Evolutionary conservation across 371 early-diverging fungal species (phyloP), one percentile per base, ranked within the genome.

Genomic region (Mortierella sp.): DNA sequence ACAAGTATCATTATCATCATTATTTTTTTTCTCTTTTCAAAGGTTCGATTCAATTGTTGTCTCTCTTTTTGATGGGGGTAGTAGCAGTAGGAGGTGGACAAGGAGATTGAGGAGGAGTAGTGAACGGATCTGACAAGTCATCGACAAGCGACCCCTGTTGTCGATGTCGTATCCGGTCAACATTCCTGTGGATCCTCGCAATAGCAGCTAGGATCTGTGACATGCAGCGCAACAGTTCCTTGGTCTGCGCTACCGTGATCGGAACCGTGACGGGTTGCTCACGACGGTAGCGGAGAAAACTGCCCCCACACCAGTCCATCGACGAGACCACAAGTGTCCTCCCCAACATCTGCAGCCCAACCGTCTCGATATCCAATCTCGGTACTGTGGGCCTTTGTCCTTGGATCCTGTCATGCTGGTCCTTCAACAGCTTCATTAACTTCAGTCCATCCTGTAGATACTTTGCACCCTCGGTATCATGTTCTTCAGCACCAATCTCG

Each of bases 381-480:
- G 60, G 60, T 13, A 60, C 60, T 31, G 60, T 63, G 8, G 65
- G 65, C 2, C 65, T 31, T 19, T 63, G 34, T 21, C 34, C 65
- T 21, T 34, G 34, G 7, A 63, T 34, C 65, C 38, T 31, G 65
- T 63, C 65, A 21, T 63, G 65, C 34, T 63, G 65, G 21, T 63
- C 65, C 21, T 63, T 63, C 19, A 63, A 34, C 6, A 63, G 19
- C 21, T 63, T 63, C 65, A 63, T 63, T 8, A 63, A 9, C 19
- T 63, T 63, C 9, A 63, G 38, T 1, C 65, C 65, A 8, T 34
- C 65, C 19, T 19, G 34, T 16, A 63, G 34, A 21, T 63, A 63
- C 65, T 63, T 63, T 31, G 65, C 65, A 8, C 65, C 65, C 38
- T 63, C 65, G 34, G 65, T 63, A 31, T 63, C 65, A 21, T 38